A percentile compares a stretch with the other conserved stretches of the same genome.
Evolutionary conservation across 805 yeast species (phyloP).

Genomic region (Saccharomycopsis oosterbeekiorum): DNA sequence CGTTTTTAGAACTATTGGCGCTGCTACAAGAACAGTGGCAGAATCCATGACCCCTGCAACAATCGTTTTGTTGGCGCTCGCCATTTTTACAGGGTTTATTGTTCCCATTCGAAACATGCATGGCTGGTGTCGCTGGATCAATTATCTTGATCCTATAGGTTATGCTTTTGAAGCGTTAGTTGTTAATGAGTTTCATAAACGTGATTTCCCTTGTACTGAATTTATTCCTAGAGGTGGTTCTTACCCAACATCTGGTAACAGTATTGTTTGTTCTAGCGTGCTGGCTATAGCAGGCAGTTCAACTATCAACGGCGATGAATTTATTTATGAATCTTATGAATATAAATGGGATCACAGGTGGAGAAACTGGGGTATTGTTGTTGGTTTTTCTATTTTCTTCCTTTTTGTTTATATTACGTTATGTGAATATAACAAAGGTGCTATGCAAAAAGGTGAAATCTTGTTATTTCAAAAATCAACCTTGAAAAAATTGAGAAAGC

Average conservation of each 20-base stretch:
- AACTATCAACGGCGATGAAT: slow-evolving; percentile 39
- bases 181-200: slow-evolving; percentile 33
- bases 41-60: slow-evolving; percentile 39
- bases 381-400: slow-evolving; percentile 45
- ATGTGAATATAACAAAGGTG: slow-evolving; percentile 43
- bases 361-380: slow-evolving; percentile 53
- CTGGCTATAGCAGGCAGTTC: slow-evolving; percentile 41
- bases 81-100: slow-evolving; percentile 35
- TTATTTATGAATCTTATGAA: slow-evolving; percentile 31
- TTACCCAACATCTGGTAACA: slow-evolving; percentile 25
- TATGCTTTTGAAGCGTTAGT: slow-evolving; percentile 37
- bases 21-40: slow-evolving; percentile 29
- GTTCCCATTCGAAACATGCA: slow-evolving; percentile 34
- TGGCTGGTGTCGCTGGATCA: slow-evolving; percentile 41
- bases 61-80: slow-evolving; percentile 29
- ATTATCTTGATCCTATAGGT: slow-evolving; percentile 34
- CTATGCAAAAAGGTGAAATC: slow-evolving; percentile 54
- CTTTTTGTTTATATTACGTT: slow-evolving; percentile 36
- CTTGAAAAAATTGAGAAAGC: slow-evolving; percentile 30
- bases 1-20: slow-evolving; percentile 32
- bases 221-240: slow-evolving; percentile 36
- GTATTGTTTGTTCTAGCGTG: slow-evolving; percentile 37
- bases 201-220: slow-evolving; percentile 27
- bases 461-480: slow-evolving; percentile 40
- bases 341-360: slow-evolving; percentile 41